A percentile compares a stretch with the other conserved stretches of the same genome.
Evolutionary conservation across 192 early-diverging fungal species (phyloP).

Genomic region (Nowakowskiella sp.): DNA sequence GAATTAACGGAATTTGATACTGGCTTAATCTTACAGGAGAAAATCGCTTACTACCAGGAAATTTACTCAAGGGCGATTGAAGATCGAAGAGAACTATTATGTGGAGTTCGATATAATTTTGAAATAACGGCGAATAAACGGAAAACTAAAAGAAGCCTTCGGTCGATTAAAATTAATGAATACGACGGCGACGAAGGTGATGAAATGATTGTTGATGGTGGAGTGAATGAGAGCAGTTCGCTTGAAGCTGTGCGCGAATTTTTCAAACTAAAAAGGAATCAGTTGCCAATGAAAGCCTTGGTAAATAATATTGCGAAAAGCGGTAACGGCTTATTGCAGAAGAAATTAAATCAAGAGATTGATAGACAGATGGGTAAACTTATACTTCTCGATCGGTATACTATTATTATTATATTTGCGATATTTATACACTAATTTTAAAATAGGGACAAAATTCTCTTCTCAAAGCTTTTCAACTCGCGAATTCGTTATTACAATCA

Average conservation of each 20-base stretch:
- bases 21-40: background rate
- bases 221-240: background rate
- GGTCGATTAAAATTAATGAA: constrained; percentile 9
- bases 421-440: background rate
- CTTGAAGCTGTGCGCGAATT: constrained; percentile 15
- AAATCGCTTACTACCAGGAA: constrained; percentile 9
- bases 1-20: no score
- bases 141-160: background rate
- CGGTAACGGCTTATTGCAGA: no score
- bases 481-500: constrained; percentile 31
- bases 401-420: constrained; percentile 6
- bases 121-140: background rate
- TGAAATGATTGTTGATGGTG: constrained; percentile 10
- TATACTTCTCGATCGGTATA: constrained; percentile 19
- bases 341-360: constrained; percentile 4
- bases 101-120: constrained; percentile 1
- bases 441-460: constrained; percentile 21
- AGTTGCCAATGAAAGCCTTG: no score
- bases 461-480: constrained; percentile 27
- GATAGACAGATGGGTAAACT: constrained; percentile 7
- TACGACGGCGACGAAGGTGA: background rate
- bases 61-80: constrained; percentile 14
- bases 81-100: constrained; percentile 29
- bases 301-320: no score
- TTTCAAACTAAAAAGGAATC: no score